A percentile compares a stretch with the other conserved stretches of the same genome.
Conservation (phyloP, 768 basidiomycete species). For the Agrocybe pediades region DNA sequence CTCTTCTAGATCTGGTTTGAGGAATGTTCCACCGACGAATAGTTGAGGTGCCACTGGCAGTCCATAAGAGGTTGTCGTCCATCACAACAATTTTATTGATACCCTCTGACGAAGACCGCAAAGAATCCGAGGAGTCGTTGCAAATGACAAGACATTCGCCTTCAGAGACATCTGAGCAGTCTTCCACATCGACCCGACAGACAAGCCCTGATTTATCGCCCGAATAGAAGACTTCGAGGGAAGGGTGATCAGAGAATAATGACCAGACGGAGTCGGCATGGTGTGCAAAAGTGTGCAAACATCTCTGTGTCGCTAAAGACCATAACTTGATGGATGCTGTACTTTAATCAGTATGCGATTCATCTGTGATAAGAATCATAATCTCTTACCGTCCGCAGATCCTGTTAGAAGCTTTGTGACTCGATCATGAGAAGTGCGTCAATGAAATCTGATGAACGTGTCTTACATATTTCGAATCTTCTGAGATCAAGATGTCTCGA, state of each 20-base stretch:
- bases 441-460: constrained; percentile 8
- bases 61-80: constrained; percentile 89
- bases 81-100: constrained; percentile 83
- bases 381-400: constrained; percentile 66
- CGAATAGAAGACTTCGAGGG: constrained; percentile 88
- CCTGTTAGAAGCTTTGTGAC: constrained; percentile 73
- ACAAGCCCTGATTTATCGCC: constrained; percentile 92
- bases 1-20: constrained; percentile 40
- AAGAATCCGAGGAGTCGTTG: constrained; percentile 53
- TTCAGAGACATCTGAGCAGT: constrained; percentile 76
- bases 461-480: constrained; percentile 88
- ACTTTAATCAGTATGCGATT: constrained; percentile 4
- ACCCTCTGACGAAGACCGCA: constrained; percentile 41
- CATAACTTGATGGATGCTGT: constrained; percentile 87
- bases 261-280: constrained; percentile 97
- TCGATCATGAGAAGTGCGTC: constrained; percentile 9
- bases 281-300: constrained; percentile 94
- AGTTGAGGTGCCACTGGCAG: constrained; percentile 80
- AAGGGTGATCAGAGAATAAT: constrained; percentile 83
- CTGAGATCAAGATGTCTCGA: constrained; percentile 83
- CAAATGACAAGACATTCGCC: constrained; percentile 89
- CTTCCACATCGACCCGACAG: constrained; percentile 89
- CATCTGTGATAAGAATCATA: constrained; percentile 5
- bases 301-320: constrained; percentile 87
- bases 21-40: constrained; percentile 84